Conservation (phyloP, 2,329 filamentous ascomycete genomes). For the Hypoxylon sp. region DNA sequence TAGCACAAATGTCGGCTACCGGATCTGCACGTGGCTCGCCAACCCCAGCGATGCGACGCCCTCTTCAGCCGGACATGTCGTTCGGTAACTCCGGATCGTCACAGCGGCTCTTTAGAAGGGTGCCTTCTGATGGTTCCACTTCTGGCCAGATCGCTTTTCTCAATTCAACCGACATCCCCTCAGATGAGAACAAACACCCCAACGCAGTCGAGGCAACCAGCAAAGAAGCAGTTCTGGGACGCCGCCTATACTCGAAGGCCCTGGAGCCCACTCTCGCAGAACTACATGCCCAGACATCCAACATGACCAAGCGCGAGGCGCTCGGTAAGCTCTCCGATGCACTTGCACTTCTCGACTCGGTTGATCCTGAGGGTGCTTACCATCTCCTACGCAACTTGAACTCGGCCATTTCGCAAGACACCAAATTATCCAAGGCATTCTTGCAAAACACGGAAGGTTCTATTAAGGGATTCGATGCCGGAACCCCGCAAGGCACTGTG, state of each 20-base stretch:
- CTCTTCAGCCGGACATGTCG: constrained; percentile 89
- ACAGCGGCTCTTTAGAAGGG: constrained; percentile 90
- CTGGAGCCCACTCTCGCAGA: constrained; percentile 89
- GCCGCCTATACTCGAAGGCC: constrained; percentile 84
- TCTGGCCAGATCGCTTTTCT: constrained; percentile 59
- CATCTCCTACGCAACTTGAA: constrained; percentile 85
- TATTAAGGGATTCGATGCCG: constrained; percentile 53
- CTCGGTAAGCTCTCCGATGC: constrained; percentile 87
- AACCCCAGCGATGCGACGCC: constrained; percentile 74
- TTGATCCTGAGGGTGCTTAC: constrained; percentile 92
- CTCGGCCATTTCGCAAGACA: constrained; percentile 78
- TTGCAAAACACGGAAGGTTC: constrained; percentile 57
- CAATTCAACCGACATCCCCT: constrained; percentile 60
- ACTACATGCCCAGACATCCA: constrained; percentile 83
- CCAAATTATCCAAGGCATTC: constrained; percentile 71
- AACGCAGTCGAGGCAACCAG: constrained; percentile 70
- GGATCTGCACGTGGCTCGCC: constrained; percentile 60
- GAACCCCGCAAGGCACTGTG: constrained; percentile 68
- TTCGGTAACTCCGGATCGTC: constrained; percentile 96
- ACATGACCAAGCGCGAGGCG: constrained; percentile 80
- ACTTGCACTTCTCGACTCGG: constrained; percentile 84
- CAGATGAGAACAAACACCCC: constrained; percentile 76
- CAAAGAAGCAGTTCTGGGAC: constrained; percentile 88
- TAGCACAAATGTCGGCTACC: constrained; percentile 56
- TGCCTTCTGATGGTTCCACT: constrained; percentile 77